Evolutionary conservation across 1,284 basidiomycete genomes (phyloP).

Genomic region (Puccinia hordei): DNA sequence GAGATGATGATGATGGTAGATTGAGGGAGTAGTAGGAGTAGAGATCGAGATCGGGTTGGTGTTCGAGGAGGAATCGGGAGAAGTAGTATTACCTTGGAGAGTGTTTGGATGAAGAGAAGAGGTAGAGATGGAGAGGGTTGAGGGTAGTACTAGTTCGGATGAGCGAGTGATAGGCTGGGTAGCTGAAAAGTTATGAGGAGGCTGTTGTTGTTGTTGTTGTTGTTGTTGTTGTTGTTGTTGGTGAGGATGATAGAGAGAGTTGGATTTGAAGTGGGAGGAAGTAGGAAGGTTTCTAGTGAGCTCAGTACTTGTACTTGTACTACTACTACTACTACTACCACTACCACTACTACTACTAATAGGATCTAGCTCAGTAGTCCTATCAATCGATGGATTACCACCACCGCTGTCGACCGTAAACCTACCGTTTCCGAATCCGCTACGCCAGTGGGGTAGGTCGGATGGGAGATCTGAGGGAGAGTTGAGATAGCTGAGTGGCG

Average conservation of each 20-base stretch:
- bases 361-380: not conserved
- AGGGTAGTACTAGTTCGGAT: not conserved
- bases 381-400: not conserved
- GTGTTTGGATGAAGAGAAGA: not conserved
- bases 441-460: constrained; percentile 28
- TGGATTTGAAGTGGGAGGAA: not conserved
- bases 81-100: not conserved
- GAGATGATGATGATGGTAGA: not conserved
- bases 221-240: not conserved
- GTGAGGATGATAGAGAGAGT: constrained; percentile 1
- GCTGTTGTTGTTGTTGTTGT: no score
- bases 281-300: no score
- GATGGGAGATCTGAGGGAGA: not conserved
- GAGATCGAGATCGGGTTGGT: not conserved
- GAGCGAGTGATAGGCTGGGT: not conserved
- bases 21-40: not conserved
- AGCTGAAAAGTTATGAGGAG: constrained; percentile 4
- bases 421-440: constrained; percentile 33
- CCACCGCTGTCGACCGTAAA: constrained; percentile 50
- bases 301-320: no score
- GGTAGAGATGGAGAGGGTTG: not conserved
- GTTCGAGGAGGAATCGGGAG: not conserved
- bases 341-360: not conserved
- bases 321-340: no score
- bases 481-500: constrained; percentile 5